These are phyloP conservation scores for Magnolia officinalis DNA, from an alignment of 164 flowering plant species.

Conservation along the genomic window DNA sequence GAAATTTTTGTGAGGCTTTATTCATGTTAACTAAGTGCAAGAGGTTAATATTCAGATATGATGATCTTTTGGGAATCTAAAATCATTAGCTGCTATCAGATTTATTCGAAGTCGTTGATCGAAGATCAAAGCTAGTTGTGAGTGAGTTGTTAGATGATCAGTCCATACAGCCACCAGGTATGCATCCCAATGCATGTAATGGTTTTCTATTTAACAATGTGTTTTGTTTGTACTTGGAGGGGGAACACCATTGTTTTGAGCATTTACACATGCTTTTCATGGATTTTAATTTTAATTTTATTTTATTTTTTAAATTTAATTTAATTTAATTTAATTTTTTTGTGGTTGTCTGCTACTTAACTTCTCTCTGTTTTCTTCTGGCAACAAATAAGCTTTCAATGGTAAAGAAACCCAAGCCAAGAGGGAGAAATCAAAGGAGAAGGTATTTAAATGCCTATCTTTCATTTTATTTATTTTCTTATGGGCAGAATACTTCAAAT, in stretches of 20 bases:
- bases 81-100: slow-evolving; percentile 32
- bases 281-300: too few relatives aligned
- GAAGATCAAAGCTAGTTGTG: slow-evolving; percentile 88
- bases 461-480: neutral
- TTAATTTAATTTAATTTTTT: too few relatives aligned
- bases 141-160: slow-evolving; percentile 77
- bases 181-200: neutral
- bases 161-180: slow-evolving; percentile 62
- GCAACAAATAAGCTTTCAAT: slow-evolving; percentile 41
- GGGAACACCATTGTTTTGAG: neutral
- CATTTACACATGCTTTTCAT: neutral
- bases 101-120: slow-evolving; percentile 93
- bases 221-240: too few relatives aligned
- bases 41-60: neutral
- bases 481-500: neutral
- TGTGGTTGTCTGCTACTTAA: neutral
- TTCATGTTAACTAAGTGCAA: neutral
- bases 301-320: neutral
- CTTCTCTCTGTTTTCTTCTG: slow-evolving; percentile 7
- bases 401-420: slow-evolving; percentile 56
- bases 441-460: slow-evolving; percentile 34
- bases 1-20: neutral
- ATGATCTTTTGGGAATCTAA: slow-evolving; percentile 4
- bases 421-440: slow-evolving; percentile 44
- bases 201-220: neutral